These are phyloP conservation scores for Aquanectria penicillioides DNA, from an alignment of 2,329 filamentous ascomycete genomes.

Conservation along the genomic window DNA sequence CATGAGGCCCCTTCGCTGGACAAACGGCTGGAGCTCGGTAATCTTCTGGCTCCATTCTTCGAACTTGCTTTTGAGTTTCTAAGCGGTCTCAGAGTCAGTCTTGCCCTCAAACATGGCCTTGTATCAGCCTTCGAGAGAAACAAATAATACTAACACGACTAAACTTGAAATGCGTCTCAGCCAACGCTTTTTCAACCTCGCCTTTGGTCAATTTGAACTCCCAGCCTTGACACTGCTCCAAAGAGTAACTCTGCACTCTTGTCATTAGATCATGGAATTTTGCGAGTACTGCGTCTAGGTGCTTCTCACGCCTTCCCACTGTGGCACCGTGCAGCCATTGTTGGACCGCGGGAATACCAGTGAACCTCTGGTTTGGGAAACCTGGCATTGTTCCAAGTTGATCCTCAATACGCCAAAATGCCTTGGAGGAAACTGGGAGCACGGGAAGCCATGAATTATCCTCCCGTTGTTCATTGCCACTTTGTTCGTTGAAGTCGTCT, in stretches of 20 bases:
- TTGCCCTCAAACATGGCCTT: too few relatives aligned
- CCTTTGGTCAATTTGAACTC: background rate
- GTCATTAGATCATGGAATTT: conserved; percentile 8
- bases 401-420: conserved; percentile 18
- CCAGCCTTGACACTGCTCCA: background rate
- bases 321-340: conserved; percentile 14
- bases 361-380: background rate
- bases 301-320: conserved; percentile 3
- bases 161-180: background rate
- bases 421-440: conserved; percentile 16
- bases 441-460: conserved; percentile 6
- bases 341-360: conserved; percentile 15
- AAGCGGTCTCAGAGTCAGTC: too few relatives aligned
- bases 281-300: conserved; percentile 7
- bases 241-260: conserved; percentile 6
- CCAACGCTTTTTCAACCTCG: background rate
- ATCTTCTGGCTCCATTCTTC: background rate
- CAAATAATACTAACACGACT: background rate
- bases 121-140: too few relatives aligned
- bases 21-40: too few relatives aligned
- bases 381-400: background rate
- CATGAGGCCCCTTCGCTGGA: too few relatives aligned
- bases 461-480: background rate
- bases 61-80: background rate
- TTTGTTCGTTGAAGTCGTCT: background rate